Evolutionary conservation across 208 protist genomes (phyloP).

Genomic region (Borovskyia barvae): DNA sequence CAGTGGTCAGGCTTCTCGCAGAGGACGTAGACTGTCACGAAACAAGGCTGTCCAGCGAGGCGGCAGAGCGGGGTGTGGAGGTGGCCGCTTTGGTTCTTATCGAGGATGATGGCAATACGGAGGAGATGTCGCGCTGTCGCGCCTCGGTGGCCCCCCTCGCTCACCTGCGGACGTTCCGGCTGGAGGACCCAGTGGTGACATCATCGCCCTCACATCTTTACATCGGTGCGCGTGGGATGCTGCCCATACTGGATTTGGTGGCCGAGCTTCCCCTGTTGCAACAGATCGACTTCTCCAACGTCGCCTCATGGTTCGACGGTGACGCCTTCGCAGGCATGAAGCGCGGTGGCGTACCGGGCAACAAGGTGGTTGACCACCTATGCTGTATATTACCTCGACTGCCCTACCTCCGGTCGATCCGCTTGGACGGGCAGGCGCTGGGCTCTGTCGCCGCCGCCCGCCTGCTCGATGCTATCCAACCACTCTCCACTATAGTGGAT

Average conservation of each 20-base stretch:
- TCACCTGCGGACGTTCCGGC: conserved; percentile 20
- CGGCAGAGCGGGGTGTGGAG: conserved; percentile 26
- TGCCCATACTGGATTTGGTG: conserved; percentile 59
- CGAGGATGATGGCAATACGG: conserved; percentile 19
- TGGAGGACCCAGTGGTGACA: conserved; percentile 3
- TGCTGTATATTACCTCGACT: conserved; percentile 35
- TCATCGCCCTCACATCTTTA: conserved; percentile 21
- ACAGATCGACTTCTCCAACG: conserved; percentile 55
- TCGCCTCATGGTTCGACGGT: conserved; percentile 52
- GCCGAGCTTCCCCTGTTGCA: conserved; percentile 54
- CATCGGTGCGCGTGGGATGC: conserved; percentile 60
- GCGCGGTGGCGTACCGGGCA: conserved; percentile 32
- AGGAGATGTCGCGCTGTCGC: neutral
- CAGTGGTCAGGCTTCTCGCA: conserved; percentile 45
- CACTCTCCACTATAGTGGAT: conserved; percentile 20
- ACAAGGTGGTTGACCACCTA: conserved; percentile 47
- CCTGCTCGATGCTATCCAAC: conserved; percentile 31
- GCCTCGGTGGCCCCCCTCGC: conserved; percentile 31
- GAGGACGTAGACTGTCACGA: conserved; percentile 47
- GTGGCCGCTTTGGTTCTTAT: conserved; percentile 31
- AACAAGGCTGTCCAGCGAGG: conserved; percentile 29
- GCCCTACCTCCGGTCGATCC: conserved; percentile 35
- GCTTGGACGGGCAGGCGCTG: conserved; percentile 48
- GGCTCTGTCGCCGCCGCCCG: conserved; percentile 44
- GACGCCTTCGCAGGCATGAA: conserved; percentile 35